A percentile compares a stretch with the other conserved stretches of the same genome.
phyloP scores from a whole-genome alignment of 495 filamentous ascomycete species.

The Xylaria venustula region DNA sequence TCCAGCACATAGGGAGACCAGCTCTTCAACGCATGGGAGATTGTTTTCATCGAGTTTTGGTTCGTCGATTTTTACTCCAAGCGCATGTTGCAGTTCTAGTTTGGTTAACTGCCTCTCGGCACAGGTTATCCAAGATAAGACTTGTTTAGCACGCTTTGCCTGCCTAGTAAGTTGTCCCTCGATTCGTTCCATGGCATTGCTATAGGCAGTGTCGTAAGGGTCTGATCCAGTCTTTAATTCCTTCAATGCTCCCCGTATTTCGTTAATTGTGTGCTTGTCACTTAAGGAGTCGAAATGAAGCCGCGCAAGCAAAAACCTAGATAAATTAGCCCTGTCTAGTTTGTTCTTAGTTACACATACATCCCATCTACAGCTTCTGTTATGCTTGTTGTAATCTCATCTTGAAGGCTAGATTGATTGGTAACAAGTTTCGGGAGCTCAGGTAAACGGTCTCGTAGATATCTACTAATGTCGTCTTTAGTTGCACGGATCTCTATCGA shows the following conservation, averaged over 20 bases:
- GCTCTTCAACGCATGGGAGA: slow-evolving; percentile 33
- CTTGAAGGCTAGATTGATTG: slow-evolving; percentile 20
- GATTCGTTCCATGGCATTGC: slow-evolving; percentile 45
- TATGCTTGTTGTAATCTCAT: slow-evolving; percentile 33
- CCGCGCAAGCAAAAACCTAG: slow-evolving; percentile 53
- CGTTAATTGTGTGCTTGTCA: slow-evolving; percentile 29
- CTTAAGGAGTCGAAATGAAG: slow-evolving; percentile 49
- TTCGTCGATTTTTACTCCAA: slow-evolving; percentile 36
- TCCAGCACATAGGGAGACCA: slow-evolving; percentile 52
- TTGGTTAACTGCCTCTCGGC: slow-evolving; percentile 38
- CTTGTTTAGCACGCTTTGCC: slow-evolving; percentile 32
- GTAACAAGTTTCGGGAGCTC: slow-evolving; percentile 23
- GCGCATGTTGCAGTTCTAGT: slow-evolving; percentile 47
- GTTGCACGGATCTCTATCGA: slow-evolving; percentile 40
- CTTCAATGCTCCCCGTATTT: slow-evolving; percentile 33
- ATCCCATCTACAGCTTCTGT: slow-evolving; percentile 36
- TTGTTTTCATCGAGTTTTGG: slow-evolving; percentile 38
- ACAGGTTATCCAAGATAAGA: slow-evolving; percentile 47
- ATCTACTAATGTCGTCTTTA: slow-evolving; percentile 34
- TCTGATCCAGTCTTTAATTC: slow-evolving; percentile 27
- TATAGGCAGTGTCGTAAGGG: slow-evolving; percentile 39
- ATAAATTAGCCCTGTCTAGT: not conserved
- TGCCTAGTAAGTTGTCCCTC: slow-evolving; percentile 30
- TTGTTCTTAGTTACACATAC: slow-evolving; percentile 22
- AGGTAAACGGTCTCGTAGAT: slow-evolving; percentile 26